phyloP scores from a whole-genome alignment of 2,329 filamentous ascomycete species.

The Thielaviopsis populi region DNA sequence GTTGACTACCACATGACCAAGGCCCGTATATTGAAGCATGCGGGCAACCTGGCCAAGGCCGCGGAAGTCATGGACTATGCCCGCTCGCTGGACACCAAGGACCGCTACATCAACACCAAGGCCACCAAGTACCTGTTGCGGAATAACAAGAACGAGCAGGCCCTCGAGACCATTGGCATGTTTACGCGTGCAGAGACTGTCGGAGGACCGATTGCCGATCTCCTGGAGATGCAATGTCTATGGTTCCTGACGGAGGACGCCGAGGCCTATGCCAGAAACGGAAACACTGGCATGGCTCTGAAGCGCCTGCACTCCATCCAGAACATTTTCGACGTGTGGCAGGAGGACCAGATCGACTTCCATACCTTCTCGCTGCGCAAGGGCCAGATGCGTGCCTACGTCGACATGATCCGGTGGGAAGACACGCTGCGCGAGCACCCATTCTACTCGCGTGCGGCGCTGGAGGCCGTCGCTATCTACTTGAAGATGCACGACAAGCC shows the following conservation, averaged over 20 bases:
- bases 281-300: constrained; percentile 68
- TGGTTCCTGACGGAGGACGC: constrained; percentile 96
- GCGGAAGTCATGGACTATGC: constrained; percentile 80
- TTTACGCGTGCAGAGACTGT: constrained; percentile 86
- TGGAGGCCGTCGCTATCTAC: constrained; percentile 70
- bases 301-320: constrained; percentile 83
- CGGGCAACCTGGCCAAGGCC: constrained; percentile 63
- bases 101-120: constrained; percentile 97
- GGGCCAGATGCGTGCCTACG: constrained; percentile 84
- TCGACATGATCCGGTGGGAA: constrained; percentile 96
- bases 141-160: constrained; percentile 78
- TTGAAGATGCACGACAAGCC: constrained; percentile 64
- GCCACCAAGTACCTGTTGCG: constrained; percentile 91
- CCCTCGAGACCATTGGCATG: constrained; percentile 74
- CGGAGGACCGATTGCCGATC: constrained; percentile 75
- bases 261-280: constrained; percentile 69
- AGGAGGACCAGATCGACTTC: constrained; percentile 98
- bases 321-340: constrained; percentile 93
- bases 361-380: constrained; percentile 95
- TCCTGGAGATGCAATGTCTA: constrained; percentile 95
- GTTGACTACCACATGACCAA: constrained; percentile 93
- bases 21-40: constrained; percentile 86
- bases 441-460: constrained; percentile 73
- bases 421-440: constrained; percentile 82
- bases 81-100: constrained; percentile 69